Conservation (phyloP, 495 filamentous ascomycete species). For the Ascodesmis nigricans region DNA sequence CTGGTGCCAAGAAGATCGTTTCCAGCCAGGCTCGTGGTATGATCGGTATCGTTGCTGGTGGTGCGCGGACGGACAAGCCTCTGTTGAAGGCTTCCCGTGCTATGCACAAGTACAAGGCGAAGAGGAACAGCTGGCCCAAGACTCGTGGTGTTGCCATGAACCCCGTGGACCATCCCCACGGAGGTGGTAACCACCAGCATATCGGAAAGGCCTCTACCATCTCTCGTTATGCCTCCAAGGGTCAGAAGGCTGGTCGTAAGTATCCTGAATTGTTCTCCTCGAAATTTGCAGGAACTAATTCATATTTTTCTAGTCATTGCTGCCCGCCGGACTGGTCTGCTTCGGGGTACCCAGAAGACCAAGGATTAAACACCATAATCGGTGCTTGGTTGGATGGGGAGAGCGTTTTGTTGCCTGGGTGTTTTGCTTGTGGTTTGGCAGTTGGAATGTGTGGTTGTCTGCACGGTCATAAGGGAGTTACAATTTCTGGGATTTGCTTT, state of each 20-base stretch:
- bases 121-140: slow-evolving; percentile 99
- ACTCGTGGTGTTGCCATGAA: slow-evolving; percentile 99
- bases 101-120: slow-evolving; percentile 99
- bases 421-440: slow-evolving; percentile 15
- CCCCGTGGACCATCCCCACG: slow-evolving; percentile 99
- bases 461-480: too few species aligned
- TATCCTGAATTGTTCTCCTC: slow-evolving; percentile 1
- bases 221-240: slow-evolving; percentile 84
- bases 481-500: too few species aligned
- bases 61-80: slow-evolving; percentile 98
- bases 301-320: slow-evolving; percentile 45
- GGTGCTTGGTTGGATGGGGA: slow-evolving; percentile 7
- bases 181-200: slow-evolving; percentile 99
- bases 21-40: slow-evolving; percentile 80
- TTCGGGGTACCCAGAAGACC: slow-evolving; percentile 97
- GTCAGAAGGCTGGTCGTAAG: slow-evolving; percentile 82
- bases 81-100: slow-evolving; percentile 95
- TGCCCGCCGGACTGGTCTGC: slow-evolving; percentile 92
- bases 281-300: slow-evolving; percentile 1
- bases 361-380: slow-evolving; percentile 48
- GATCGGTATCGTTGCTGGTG: slow-evolving; percentile 98
- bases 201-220: slow-evolving; percentile 99
- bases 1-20: slow-evolving; percentile 97
- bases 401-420: slow-evolving; percentile 16
- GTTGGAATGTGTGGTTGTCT: slow-evolving; percentile 14